Evolutionary conservation across 768 basidiomycete species (phyloP).

Genomic region (Serendipita sp.): DNA sequence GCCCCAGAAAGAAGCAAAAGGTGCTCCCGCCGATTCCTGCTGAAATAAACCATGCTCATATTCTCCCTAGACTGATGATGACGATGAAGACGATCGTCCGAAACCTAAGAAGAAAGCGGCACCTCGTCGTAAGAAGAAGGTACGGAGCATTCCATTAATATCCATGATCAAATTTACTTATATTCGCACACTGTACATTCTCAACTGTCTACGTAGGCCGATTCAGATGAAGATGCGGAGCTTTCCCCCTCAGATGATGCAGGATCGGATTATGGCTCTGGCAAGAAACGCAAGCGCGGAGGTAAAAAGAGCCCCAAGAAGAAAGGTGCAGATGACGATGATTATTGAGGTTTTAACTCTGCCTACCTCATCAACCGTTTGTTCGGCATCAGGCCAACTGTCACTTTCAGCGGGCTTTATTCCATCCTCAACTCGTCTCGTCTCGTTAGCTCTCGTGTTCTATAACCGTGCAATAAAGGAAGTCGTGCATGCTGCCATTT

Average conservation of each 20-base stretch:
- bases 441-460: neutral
- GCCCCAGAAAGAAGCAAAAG: slow-evolving; percentile 25
- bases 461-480: neutral
- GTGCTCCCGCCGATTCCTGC: slow-evolving; percentile 6
- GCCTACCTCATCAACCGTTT: neutral
- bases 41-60: neutral
- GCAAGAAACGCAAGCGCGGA: slow-evolving; percentile 47
- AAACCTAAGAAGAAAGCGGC: slow-evolving; percentile 29
- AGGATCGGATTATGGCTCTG: slow-evolving; percentile 14
- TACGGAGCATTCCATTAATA: slow-evolving; percentile 7
- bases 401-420: neutral
- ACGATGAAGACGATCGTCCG: slow-evolving; percentile 20
- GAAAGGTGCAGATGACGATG: slow-evolving; percentile 11
- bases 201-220: slow-evolving; percentile 15
- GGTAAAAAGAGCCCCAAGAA: slow-evolving; percentile 10
- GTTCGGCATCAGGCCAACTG: neutral
- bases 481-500: neutral
- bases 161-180: neutral
- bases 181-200: neutral
- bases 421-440: neutral
- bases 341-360: neutral
- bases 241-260: neutral
- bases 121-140: slow-evolving; percentile 27
- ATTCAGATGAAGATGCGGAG: slow-evolving; percentile 28
- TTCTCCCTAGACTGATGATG: slow-evolving; percentile 22